A percentile compares a stretch with the other conserved stretches of the same genome.
phyloP scores from a whole-genome alignment of 208 protist species.

The Wallacemonas sp. region DNA sequence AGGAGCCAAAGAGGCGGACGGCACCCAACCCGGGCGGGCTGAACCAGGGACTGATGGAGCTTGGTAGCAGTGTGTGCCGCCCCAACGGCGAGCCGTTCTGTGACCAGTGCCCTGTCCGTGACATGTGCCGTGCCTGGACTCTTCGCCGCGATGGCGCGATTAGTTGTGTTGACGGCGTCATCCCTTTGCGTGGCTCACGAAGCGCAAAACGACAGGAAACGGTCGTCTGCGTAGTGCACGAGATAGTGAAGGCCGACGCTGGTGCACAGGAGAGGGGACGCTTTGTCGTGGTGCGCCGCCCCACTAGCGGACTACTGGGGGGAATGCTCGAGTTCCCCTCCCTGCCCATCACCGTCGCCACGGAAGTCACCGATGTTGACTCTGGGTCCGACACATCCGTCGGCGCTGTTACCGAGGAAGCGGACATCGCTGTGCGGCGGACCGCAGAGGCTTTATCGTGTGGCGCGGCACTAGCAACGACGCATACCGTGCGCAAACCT shows the following conservation, averaged over 20 bases:
- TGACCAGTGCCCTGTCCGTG: slow-evolving; percentile 58
- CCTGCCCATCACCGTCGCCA: slow-evolving; percentile 14
- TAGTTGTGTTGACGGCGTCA: slow-evolving; percentile 69
- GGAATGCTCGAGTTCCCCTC: slow-evolving; percentile 86
- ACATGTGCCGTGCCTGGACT: slow-evolving; percentile 47
- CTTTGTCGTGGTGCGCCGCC: slow-evolving; percentile 67
- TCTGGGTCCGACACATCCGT: too few species aligned
- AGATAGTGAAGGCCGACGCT: slow-evolving; percentile 12
- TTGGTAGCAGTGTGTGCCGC: slow-evolving; percentile 88
- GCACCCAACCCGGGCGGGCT: slow-evolving; percentile 46
- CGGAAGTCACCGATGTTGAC: neutral
- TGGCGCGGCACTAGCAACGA: too few species aligned
- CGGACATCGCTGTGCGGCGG: too few species aligned
- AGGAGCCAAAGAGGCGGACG: slow-evolving; percentile 16
- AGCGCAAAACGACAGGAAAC: slow-evolving; percentile 45
- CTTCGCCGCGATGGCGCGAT: slow-evolving; percentile 39
- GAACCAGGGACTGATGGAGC: slow-evolving; percentile 94
- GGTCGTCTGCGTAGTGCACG: slow-evolving; percentile 77
- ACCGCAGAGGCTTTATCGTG: too few species aligned
- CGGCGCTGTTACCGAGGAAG: too few species aligned
- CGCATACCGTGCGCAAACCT: too few species aligned
- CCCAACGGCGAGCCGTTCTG: slow-evolving; percentile 71
- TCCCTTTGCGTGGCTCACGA: slow-evolving; percentile 53
- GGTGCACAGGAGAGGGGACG: slow-evolving; percentile 8
- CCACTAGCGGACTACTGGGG: slow-evolving; percentile 56